These are phyloP conservation scores for Candida manassasensis DNA, from an alignment of 805 yeast genomes.

Conservation along the genomic window DNA sequence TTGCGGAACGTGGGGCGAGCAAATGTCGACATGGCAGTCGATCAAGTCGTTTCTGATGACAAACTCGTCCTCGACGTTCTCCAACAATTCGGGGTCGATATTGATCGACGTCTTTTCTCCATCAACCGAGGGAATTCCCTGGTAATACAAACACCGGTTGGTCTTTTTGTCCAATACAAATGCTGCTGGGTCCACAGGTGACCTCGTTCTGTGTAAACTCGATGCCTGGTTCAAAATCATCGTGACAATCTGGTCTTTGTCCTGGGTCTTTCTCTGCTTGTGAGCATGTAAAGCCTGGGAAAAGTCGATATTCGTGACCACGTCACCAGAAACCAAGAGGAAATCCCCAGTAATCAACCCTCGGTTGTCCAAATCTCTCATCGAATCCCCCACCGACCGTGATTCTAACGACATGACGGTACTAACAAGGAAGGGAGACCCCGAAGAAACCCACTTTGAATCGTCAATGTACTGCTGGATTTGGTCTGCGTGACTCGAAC, in stretches of 20 bases:
- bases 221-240: slow-evolving; percentile 88
- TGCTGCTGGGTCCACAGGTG: slow-evolving; percentile 76
- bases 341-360: slow-evolving; percentile 90
- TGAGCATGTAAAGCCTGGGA: slow-evolving; percentile 70
- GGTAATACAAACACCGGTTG: slow-evolving; percentile 78
- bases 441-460: slow-evolving; percentile 60
- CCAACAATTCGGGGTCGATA: slow-evolving; percentile 81
- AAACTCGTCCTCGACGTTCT: slow-evolving; percentile 66
- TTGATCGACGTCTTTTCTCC: slow-evolving; percentile 39
- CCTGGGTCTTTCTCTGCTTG: slow-evolving; percentile 61
- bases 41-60: slow-evolving; percentile 85
- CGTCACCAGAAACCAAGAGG: slow-evolving; percentile 87
- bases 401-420: slow-evolving; percentile 83
- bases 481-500: slow-evolving; percentile 87
- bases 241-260: slow-evolving; percentile 89
- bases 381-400: slow-evolving; percentile 92
- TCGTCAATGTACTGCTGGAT: slow-evolving; percentile 74
- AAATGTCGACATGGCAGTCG: slow-evolving; percentile 94
- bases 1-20: slow-evolving; percentile 91
- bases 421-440: slow-evolving; percentile 76
- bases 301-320: slow-evolving; percentile 86
- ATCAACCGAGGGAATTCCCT: slow-evolving; percentile 59
- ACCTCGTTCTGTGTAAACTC: slow-evolving; percentile 79
- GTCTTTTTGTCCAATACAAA: slow-evolving; percentile 74
- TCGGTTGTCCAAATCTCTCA: slow-evolving; percentile 90